Evolutionary conservation across 1,139 yeast species (phyloP).

Genomic region (Schwanniomyces etchellsii): DNA sequence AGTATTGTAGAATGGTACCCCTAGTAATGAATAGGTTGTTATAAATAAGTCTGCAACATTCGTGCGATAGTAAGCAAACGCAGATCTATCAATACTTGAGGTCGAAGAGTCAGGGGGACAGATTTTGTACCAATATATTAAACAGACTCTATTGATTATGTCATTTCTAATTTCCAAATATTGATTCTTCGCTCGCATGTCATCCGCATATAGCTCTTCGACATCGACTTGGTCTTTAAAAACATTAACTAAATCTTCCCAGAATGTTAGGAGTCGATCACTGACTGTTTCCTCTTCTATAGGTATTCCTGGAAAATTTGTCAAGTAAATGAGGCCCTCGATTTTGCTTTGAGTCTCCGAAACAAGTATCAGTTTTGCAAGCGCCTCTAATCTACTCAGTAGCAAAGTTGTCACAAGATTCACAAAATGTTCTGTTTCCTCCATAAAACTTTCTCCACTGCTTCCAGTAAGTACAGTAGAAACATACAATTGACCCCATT

Average conservation of each 20-base stretch:
- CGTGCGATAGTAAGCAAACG: constrained; percentile 61
- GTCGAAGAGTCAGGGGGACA: constrained; percentile 24
- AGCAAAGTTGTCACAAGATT: constrained; percentile 48
- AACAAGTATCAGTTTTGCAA: constrained; percentile 42
- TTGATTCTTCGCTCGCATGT: constrained; percentile 12
- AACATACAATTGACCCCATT: constrained; percentile 36
- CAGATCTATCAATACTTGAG: constrained; percentile 23
- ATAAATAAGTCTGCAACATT: constrained; percentile 77
- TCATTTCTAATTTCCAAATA: constrained; percentile 26
- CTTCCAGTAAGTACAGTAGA: constrained; percentile 17
- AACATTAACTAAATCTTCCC: constrained; percentile 72
- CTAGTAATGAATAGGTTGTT: constrained; percentile 59
- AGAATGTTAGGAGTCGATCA: constrained; percentile 64
- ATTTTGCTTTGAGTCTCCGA: constrained; percentile 35
- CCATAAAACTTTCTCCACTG: constrained; percentile 28
- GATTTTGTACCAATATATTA: constrained; percentile 59
- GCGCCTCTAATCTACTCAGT: constrained; percentile 44
- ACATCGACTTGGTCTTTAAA: constrained; percentile 50
- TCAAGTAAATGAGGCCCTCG: constrained; percentile 48
- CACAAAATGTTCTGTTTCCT: constrained; percentile 43
- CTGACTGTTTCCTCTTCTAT: constrained; percentile 65
- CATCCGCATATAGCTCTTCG: constrained; percentile 25
- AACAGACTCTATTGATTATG: constrained; percentile 42
- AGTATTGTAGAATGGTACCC: constrained; percentile 47
- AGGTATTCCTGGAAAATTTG: constrained; percentile 58